Conservation (phyloP, 2,329 filamentous ascomycete species). For the Ambrosiella cleistominuta region DNA sequence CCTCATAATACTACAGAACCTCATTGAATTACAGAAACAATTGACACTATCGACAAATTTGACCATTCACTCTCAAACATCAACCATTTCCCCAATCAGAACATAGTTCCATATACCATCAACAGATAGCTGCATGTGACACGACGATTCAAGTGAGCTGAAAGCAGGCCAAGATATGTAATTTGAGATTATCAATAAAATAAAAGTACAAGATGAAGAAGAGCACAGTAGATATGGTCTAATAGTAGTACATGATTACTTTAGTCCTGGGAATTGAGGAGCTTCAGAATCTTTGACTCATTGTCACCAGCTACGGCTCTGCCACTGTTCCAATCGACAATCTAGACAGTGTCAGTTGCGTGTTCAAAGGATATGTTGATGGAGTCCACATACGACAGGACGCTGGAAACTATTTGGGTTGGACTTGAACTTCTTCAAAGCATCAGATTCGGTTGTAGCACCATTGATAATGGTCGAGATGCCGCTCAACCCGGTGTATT, state of each 20-base stretch:
- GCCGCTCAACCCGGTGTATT: conserved; percentile 53
- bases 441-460: conserved; percentile 57
- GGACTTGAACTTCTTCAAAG: conserved; percentile 60
- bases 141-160: too few species aligned
- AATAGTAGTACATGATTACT: background rate
- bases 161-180: background rate
- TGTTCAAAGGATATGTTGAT: conserved; percentile 15
- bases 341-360: conserved; percentile 20
- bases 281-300: conserved; percentile 75
- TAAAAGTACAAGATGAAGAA: background rate
- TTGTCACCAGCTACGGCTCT: conserved; percentile 60
- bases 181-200: background rate
- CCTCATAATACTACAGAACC: background rate
- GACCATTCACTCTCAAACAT: too few species aligned
- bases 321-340: conserved; percentile 89
- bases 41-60: too few species aligned
- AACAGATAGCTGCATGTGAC: too few species aligned
- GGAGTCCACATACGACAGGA: conserved; percentile 48
- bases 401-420: conserved; percentile 50
- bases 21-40: background rate
- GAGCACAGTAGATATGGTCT: background rate
- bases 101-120: too few species aligned
- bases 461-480: conserved; percentile 51
- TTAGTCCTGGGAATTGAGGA: conserved; percentile 40
- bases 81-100: too few species aligned